A percentile compares a stretch with the other conserved stretches of the same genome.
These are phyloP conservation scores for Penicillium sp. DNA, from an alignment of 2,329 filamentous ascomycete species.

Conservation along the genomic window DNA sequence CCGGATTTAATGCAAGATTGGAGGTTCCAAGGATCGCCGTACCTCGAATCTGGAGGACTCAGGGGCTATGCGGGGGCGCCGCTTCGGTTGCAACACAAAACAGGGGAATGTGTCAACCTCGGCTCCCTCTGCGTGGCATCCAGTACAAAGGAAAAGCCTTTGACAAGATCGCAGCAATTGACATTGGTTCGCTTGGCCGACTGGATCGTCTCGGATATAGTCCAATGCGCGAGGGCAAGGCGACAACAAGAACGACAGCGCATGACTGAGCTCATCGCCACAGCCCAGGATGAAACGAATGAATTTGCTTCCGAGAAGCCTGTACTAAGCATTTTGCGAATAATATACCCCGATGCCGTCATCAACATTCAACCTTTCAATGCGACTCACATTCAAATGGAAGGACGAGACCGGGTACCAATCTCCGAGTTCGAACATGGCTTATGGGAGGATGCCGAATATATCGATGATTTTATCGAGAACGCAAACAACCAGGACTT, in stretches of 20 bases:
- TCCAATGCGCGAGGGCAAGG: constrained; percentile 6
- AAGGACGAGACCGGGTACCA: constrained; percentile 1
- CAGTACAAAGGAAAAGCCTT: constrained; percentile 6
- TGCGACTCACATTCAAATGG: constrained; percentile 3
- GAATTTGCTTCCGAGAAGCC: background rate
- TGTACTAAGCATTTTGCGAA: constrained; percentile 1
- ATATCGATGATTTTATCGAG: constrained; percentile 7
- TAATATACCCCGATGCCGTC: constrained; percentile 3
- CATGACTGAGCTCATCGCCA: constrained; percentile 12
- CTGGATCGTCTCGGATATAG: constrained; percentile 14
- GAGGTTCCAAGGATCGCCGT: constrained; percentile 14
- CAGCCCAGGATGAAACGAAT: background rate
- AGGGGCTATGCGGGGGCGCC: constrained; percentile 18
- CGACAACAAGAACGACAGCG: constrained; percentile 10
- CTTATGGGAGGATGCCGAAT: constrained; percentile 13
- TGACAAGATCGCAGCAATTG: constrained; percentile 12
- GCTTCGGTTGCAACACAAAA: constrained; percentile 15
- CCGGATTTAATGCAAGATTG: constrained; percentile 16
- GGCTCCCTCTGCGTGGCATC: constrained; percentile 17
- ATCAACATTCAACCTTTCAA: constrained; percentile 4
- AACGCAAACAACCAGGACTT: constrained; percentile 6
- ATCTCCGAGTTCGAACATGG: constrained; percentile 5
- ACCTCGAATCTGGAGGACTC: constrained; percentile 12
- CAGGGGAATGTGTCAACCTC: constrained; percentile 11
- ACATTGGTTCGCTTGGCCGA: constrained; percentile 13